Conservation (phyloP, 2,329 filamentous ascomycete species). For the Epichloe brachyelytri region DNA sequence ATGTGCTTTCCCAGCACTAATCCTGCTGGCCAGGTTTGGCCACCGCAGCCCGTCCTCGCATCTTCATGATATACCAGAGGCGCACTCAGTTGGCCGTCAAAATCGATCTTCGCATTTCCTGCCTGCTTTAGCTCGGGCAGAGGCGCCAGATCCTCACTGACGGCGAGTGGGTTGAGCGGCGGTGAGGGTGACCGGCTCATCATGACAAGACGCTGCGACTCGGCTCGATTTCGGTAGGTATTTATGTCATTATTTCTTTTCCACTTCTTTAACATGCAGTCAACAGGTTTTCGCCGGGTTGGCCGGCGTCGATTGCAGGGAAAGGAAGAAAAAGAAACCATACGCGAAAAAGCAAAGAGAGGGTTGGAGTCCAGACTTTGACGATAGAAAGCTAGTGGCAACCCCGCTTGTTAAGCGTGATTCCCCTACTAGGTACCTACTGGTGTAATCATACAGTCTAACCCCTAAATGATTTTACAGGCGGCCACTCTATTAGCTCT, state of each 20-base stretch:
- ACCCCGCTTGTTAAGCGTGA: too few species aligned
- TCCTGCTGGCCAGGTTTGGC: constrained; percentile 88
- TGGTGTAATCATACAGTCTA: too few species aligned
- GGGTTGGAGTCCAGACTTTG: background rate
- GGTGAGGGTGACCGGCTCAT: constrained; percentile 30
- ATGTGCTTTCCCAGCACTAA: constrained; percentile 81
- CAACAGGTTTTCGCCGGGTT: constrained; percentile 10
- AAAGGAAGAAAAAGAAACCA: background rate
- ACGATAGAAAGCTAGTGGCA: too few species aligned
- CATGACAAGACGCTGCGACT: background rate
- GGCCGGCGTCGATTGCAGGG: background rate
- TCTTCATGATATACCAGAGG: constrained; percentile 75
- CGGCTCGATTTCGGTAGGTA: background rate
- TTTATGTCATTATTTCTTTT: background rate
- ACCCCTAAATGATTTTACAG: too few species aligned
- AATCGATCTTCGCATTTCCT: constrained; percentile 41
- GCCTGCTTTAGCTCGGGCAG: constrained; percentile 45
- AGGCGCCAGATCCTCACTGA: constrained; percentile 45
- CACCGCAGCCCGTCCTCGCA: constrained; percentile 76
- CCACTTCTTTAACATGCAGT: constrained; percentile 14
- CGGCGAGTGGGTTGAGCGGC: constrained; percentile 34
- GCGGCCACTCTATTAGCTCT: too few species aligned
- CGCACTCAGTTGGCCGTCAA: constrained; percentile 59
- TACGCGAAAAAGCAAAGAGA: background rate
- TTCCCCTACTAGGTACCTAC: too few species aligned